Percentiles rank a stretch among this genome's conserved stretches.
These are phyloP conservation scores for Zea luxurians DNA, from an alignment of 176 grass and related monocot species.

Conservation along the genomic window DNA sequence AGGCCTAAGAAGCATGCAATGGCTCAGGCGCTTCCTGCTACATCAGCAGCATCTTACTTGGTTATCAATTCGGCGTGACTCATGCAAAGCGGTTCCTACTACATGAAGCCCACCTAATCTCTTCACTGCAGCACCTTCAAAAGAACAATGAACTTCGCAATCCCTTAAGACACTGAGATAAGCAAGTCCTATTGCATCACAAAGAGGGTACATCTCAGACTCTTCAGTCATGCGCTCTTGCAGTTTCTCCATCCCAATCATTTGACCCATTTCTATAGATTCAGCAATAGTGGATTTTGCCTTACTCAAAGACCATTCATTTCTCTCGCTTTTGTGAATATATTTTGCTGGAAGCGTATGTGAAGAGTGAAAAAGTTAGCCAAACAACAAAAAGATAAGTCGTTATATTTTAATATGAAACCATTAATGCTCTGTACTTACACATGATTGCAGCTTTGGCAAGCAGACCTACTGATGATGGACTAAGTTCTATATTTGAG, in stretches of 20 bases:
- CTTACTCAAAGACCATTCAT: constrained; percentile 65
- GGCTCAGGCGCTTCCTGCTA: not conserved
- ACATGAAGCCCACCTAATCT: constrained; percentile 95
- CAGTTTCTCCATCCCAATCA: constrained; percentile 65
- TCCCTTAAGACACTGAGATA: constrained; percentile 77
- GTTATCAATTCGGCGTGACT: constrained; percentile 96
- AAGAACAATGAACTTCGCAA: constrained; percentile 77
- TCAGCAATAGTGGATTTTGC: constrained; percentile 67
- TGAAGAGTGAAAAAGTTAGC: constrained; percentile 31
- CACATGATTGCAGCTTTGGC: constrained; percentile 80
- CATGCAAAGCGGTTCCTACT: constrained; percentile 93
- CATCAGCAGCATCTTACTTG: constrained; percentile 62
- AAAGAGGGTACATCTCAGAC: constrained; percentile 66
- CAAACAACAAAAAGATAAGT: constrained; percentile 21
- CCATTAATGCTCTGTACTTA: constrained; percentile 33
- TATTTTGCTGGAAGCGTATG: constrained; percentile 78
- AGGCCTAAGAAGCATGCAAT: constrained; percentile 13
- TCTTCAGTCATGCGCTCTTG: constrained; percentile 61
- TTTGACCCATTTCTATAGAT: constrained; percentile 79
- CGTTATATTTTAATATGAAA: constrained; percentile 15
- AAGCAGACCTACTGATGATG: constrained; percentile 75
- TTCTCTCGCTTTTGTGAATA: constrained; percentile 61
- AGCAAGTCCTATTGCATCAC: constrained; percentile 69
- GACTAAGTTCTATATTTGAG: constrained; percentile 72
- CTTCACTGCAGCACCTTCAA: constrained; percentile 85